Base-by-base conservation (phyloP, 805 yeast genomes). In the Yarrowia deformans region DNA sequence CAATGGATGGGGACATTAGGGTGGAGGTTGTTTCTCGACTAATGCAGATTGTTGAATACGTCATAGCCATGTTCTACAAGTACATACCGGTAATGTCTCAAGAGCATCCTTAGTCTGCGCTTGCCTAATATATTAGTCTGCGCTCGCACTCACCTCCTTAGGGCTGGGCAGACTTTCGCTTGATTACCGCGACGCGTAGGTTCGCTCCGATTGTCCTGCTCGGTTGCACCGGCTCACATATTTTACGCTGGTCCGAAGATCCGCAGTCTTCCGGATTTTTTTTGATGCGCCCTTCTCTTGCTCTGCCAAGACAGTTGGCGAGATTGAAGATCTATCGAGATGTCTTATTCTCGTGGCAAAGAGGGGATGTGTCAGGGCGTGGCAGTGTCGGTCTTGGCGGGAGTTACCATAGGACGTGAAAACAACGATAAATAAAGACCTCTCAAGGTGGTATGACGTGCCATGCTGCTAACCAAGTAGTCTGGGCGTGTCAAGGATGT, bases 131-230 rank as follows among this genome's bases (percentile, higher is more conserved):
- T 23, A 4, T 23, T 4, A 23, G 29, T 23, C 29, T 23, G 29
- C 29, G 29, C 29, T 23, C 9, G 39, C 7, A 35, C 12, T 39
- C 40, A 12, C 40, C 13, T 10, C 13, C 40, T 8, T 7, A 14
- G 55, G 55, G 55, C 55, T 49, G 55, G 55, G 52, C 52, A 23
- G 32, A 48, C 52, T 48, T 48, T 49, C 55, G 55, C 55, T 49
- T 49, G 55, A 48, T 18, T 14, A 8, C 23, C 14, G 5, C 9
- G n/a, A 16, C n/a, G 55, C 39, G 34, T 35, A 13, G 39, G 10
- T 32, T 49, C 55, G 55, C 55, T 4, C 56, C 56, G 56, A 52
- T 54, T 54, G 40, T n/a, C 52, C 55, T 32, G 32, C 55, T 29
- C 37, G n/a, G n/a, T 37, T 54, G 58, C 58, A 54, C 58, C 32